Evolutionary conservation across 1,284 basidiomycete genomes (phyloP), one percentile per base, ranked within the genome.

Genomic region (Bjerkandera adusta): DNA sequence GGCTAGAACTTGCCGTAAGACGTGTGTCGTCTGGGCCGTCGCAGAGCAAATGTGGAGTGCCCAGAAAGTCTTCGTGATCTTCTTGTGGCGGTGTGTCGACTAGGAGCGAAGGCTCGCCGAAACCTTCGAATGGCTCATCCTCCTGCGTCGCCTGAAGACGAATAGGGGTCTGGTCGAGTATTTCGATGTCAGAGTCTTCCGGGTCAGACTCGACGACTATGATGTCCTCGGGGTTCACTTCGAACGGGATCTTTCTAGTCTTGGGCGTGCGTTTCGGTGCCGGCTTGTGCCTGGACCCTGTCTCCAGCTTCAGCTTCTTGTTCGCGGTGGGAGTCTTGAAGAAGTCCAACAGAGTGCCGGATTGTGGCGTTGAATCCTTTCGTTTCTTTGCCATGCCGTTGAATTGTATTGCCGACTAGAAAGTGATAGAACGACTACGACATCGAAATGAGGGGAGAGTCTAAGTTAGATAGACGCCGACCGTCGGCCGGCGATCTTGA

Each of bases 151-250:
- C 13, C 11, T 13, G 41, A 22, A 24, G 29, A 5, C 5, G n/a
- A 13, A 42, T 18, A 24, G 45, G 43, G 6, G 34, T 25, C 4
- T 38, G 43, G n/a, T 68, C 62, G 20, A 73, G 58, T 37, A 72
- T 56, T 50, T 72, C 69, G 33, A 67, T 54, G 41, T 48, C 53
- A 35, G 43, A 52, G 11, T 47, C 18, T 39, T 46, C 43, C 32
- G 22, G 8, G 44, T 71, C 72, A 15, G 73, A 71, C 38, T 83
- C 81, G 47, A 85, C 76, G 52, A 82, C 63, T 40, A 84, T 79
- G 47, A 79, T 60, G 30, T 80, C 72, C 45, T 57, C 61, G 13
- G 61, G 58, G 15, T 53, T 53, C 6, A 52, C 50, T 22, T 41
- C 39, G 36, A 50, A 36, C 20, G 47, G 18, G 3, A 43, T 15